Evolutionary conservation across 768 basidiomycete species (phyloP).

Genomic region (Boletus insuetus): DNA sequence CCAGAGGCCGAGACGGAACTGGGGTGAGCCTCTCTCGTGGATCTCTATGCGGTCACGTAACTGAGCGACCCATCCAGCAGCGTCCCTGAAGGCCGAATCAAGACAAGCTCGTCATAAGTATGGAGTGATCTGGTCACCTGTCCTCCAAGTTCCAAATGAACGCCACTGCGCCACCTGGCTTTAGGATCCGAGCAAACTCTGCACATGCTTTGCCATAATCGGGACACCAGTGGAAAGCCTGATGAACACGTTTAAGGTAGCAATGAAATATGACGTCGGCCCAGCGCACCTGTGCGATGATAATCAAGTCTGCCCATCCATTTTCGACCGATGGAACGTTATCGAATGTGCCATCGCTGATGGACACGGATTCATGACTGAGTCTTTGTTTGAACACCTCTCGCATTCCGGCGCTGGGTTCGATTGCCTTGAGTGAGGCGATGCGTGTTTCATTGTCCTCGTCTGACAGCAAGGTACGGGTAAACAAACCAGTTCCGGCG

Average conservation of each 20-base stretch:
- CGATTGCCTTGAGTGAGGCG: constrained; percentile 61
- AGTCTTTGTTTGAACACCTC: constrained; percentile 59
- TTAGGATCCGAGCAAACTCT: constrained; percentile 81
- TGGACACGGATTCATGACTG: constrained; percentile 48
- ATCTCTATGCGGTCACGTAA: constrained; percentile 67
- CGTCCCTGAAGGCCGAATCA: constrained; percentile 38
- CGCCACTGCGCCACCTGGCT: constrained; percentile 65
- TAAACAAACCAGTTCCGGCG: constrained; percentile 87
- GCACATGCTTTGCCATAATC: constrained; percentile 66
- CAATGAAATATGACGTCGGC: background rate
- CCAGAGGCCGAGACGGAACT: constrained; percentile 79
- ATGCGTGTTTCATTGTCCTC: constrained; percentile 51
- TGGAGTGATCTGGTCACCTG: constrained; percentile 39
- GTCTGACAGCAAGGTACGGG: constrained; percentile 72
- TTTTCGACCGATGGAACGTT: constrained; percentile 50
- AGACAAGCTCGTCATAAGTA: background rate
- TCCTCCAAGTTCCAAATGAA: constrained; percentile 94
- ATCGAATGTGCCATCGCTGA: constrained; percentile 71
- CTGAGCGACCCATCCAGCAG: constrained; percentile 70
- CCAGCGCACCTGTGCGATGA: constrained; percentile 64
- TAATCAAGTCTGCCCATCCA: constrained; percentile 73
- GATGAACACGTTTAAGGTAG: constrained; percentile 8
- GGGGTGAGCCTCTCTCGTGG: constrained; percentile 73
- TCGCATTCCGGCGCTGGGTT: constrained; percentile 89
- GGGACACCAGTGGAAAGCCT: constrained; percentile 96